Evolutionary conservation across 352 stramenopile genomes (phyloP), one percentile per base, ranked within the genome.

Genomic region (Pythium grandisporangium): DNA sequence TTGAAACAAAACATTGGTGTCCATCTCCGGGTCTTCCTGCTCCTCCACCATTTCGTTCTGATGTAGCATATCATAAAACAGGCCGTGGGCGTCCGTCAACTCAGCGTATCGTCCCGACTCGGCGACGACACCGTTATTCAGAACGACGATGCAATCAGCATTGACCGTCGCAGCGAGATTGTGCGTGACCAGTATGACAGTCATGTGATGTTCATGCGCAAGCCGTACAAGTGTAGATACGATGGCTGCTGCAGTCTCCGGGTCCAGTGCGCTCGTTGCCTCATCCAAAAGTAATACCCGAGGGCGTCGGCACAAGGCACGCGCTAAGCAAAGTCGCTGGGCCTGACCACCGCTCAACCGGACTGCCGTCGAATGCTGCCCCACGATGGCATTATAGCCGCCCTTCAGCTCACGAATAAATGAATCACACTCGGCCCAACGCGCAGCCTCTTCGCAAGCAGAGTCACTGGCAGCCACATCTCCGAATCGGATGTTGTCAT

Each of bases 161-260:
- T 89, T 84, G 20, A 79, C 16, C 8, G 68, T 41, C 22, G 76
- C 87, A 33, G 73, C 82, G 46, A 89, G 58, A 5, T 73, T 68
- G 48, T 89, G 76, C 23, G 76, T 89, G 8, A 89, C 74, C 32
- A 70, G 85, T 34, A 89, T 79, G 40, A 89, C 85, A 33, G 76
- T 87, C 73, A 87, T 87, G 52, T 79, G 72, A 66, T 80, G 81
- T 51, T 84, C 83, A 46, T 64, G 44, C 25, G 69, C 66, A 35
- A 87, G 53, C 4, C 71, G 70, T 48, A 85, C 73, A 16, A 89
- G 52, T 14, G 73, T 89, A 11, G 70, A 60, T 16, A 89, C 67
- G 45, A 89, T 85, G 4, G 76, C 84, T 8, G 73, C 73, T 42
- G 86, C 76, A 2, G 76, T 89, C 52, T 89, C 76, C 3, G 76